phyloP scores from a whole-genome alignment of 2,329 filamentous ascomycete species.

The Diaporthe citrichinensis region DNA sequence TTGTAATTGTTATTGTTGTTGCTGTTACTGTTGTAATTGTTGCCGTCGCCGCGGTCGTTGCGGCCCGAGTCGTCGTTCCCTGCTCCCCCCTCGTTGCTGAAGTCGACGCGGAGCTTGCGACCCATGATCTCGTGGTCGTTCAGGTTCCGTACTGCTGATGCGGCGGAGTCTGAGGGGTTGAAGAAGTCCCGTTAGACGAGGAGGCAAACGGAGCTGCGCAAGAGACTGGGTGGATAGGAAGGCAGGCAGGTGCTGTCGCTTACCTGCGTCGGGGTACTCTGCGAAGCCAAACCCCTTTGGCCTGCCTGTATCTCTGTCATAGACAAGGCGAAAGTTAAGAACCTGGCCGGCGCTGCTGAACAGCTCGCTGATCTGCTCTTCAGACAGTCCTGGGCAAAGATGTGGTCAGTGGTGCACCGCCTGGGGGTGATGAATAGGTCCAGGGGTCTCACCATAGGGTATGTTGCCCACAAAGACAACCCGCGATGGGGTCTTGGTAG shows the following conservation, averaged over 20 bases:
- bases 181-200: slow-evolving; percentile 34
- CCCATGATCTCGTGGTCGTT: slow-evolving; percentile 98
- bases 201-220: slow-evolving; percentile 19
- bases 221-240: background rate
- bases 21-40: slow-evolving; percentile 36
- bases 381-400: slow-evolving; percentile 80
- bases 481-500: slow-evolving; percentile 80
- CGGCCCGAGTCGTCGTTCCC: slow-evolving; percentile 33
- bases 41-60: slow-evolving; percentile 45
- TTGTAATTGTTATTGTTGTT: slow-evolving; percentile 40
- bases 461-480: slow-evolving; percentile 91
- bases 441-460: slow-evolving; percentile 74
- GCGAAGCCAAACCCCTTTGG: slow-evolving; percentile 98
- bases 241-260: slow-evolving; percentile 35
- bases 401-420: slow-evolving; percentile 26
- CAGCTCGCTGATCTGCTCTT: slow-evolving; percentile 95
- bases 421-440: background rate
- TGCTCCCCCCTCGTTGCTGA: slow-evolving; percentile 86
- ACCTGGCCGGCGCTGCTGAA: slow-evolving; percentile 93
- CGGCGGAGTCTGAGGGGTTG: slow-evolving; percentile 76
- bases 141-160: slow-evolving; percentile 93
- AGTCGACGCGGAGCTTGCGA: slow-evolving; percentile 93
- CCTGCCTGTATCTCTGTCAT: slow-evolving; percentile 93
- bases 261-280: slow-evolving; percentile 93
- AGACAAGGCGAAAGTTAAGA: slow-evolving; percentile 91